Conservation (phyloP, 306 rosid species). For the Glycyrrhiza uralensis region DNA sequence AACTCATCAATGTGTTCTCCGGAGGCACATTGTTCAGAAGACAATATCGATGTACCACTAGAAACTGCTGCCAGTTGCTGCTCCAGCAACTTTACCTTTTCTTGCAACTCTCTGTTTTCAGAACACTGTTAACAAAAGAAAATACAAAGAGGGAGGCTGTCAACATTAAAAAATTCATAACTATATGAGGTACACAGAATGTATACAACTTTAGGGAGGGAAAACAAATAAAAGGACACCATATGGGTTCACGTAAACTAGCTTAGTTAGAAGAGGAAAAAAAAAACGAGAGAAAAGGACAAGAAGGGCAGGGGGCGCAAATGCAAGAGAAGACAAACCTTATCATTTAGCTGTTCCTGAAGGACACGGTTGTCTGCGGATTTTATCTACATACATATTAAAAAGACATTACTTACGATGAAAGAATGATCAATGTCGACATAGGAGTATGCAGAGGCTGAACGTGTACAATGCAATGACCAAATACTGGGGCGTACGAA, state of each 20-base stretch:
- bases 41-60: conserved; percentile 36
- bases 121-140: conserved; percentile 57
- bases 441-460: neutral
- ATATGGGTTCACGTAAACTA: neutral
- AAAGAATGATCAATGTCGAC: neutral
- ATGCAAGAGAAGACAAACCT: conserved; percentile 40
- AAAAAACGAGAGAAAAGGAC: neutral
- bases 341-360: conserved; percentile 87
- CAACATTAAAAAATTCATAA: conserved; percentile 8
- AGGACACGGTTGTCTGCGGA: conserved; percentile 96
- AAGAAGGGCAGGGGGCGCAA: neutral
- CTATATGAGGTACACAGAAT: neutral
- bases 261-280: neutral
- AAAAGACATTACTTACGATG: conserved; percentile 1
- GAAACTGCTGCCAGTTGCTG: conserved; percentile 48
- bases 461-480: conserved; percentile 6
- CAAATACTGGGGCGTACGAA: neutral
- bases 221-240: neutral
- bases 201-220: neutral
- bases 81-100: conserved; percentile 67
- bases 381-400: conserved; percentile 58
- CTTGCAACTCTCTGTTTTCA: conserved; percentile 73
- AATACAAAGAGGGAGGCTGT: neutral
- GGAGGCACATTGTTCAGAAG: conserved; percentile 44
- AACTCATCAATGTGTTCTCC: conserved; percentile 62